Base-by-base conservation (phyloP, 306 rosid genomes). In the Prinsepia uniflora region DNA sequence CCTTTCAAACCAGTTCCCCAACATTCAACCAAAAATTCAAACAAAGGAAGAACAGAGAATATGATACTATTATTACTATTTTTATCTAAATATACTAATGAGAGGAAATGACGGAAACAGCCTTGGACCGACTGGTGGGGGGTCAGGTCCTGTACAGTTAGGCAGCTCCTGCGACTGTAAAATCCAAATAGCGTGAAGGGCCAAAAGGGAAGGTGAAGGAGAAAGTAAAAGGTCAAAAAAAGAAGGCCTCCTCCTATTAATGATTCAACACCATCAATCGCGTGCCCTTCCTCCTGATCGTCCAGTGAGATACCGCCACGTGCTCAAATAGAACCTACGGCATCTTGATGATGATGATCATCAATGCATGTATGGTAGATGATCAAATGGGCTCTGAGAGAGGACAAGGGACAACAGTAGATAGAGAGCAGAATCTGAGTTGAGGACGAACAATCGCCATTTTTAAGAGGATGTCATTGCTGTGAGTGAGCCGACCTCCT, bases 401-500 rank as follows among this genome's bases (percentile, higher is more conserved):
- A 67, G 62, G 14, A 15, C 19, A 49, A 15, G 46, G 15, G 55
- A 49, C 55, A 15, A 41, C 18, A 15, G 12, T 39, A 20, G 10
- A 12, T 43, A 47, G 14, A 1, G 13, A 50, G 70, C 61, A 63
- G 49, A 48, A 42, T 68, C 70, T 24, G 70, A 69, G 56, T 69
- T 15, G 61, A 67, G 6, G 39, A 48, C 41, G 39, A 59, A 49
- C 7, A 10, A 55, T 56, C 76, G 18, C 67, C 74, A 19, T 65
- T 72, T 41, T 61, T 6, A 49, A 44, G 56, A 67, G 61, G 70
- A 66, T 78, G 78, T 73, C 78, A 68, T 54, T 49, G 13, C 22
- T 22, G 34, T 30, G 6, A 22, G 39, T 56, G 62, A 22, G 62
- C 13, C 62, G 62, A 57, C 22, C 62, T 57, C 22, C n/a, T 20